A percentile compares a stretch with the other conserved stretches of the same genome.
Conservation (phyloP, 805 yeast genomes). For the Pichia deserticola region DNA sequence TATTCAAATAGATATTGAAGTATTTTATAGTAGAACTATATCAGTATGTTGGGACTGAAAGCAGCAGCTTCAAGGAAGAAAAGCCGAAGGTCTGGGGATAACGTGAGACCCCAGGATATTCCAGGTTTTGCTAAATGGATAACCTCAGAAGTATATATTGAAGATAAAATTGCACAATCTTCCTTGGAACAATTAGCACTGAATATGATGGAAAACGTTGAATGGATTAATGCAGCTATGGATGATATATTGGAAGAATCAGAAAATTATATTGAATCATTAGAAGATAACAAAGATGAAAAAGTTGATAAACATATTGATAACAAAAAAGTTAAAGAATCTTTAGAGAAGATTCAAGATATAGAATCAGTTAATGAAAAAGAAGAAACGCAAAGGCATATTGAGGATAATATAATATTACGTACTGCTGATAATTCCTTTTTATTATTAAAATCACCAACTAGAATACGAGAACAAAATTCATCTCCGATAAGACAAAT, state of each 20-base stretch:
- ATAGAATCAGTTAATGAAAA: not conserved
- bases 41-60: constrained; percentile 26
- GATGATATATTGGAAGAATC: constrained; percentile 10
- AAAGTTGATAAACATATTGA: not conserved
- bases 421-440: constrained; percentile 9
- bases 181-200: constrained; percentile 20
- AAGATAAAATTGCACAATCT: constrained; percentile 20
- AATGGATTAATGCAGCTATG: constrained; percentile 27
- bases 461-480: constrained; percentile 11
- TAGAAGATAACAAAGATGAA: not conserved
- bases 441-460: constrained; percentile 20
- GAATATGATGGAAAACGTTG: constrained; percentile 20
- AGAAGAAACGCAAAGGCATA: not conserved
- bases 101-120: constrained; percentile 6
- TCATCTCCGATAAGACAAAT: constrained; percentile 16
- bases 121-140: constrained; percentile 31
- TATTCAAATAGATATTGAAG: no score
- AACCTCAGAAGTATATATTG: constrained; percentile 23
- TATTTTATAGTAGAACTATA: not conserved
- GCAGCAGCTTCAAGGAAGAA: constrained; percentile 16
- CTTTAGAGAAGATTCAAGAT: no score
- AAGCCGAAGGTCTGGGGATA: constrained; percentile 5
- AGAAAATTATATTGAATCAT: not conserved
- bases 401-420: not conserved
- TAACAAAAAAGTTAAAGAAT: not conserved